Evolutionary conservation across 768 basidiomycete genomes (phyloP).

Genomic region (Pisolithus marmoratus): DNA sequence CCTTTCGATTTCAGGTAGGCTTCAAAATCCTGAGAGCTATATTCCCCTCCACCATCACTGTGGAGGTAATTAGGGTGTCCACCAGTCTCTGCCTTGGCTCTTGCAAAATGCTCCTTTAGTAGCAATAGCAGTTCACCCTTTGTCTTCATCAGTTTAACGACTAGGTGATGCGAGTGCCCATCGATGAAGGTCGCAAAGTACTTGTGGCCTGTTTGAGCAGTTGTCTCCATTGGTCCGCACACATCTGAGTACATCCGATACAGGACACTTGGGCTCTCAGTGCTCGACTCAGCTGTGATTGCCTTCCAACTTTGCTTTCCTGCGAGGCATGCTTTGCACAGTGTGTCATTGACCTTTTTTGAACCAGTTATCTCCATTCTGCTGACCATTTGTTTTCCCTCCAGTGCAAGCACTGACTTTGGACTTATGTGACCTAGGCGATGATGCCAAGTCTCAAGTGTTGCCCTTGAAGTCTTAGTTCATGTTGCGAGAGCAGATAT

Average conservation of each 20-base stretch:
- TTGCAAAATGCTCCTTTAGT: conserved; percentile 10
- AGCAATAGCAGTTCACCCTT: conserved; percentile 2
- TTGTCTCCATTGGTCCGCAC: conserved; percentile 13
- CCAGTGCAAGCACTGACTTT: conserved; percentile 1
- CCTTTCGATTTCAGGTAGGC: conserved; percentile 12
- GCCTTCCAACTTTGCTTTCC: conserved; percentile 17
- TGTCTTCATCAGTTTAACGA: conserved; percentile 6
- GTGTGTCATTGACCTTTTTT: background rate
- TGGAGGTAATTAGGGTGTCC: conserved; percentile 12
- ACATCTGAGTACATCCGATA: conserved; percentile 14
- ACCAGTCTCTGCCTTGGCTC: conserved; percentile 9
- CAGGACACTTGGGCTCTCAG: background rate
- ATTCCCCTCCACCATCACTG: conserved; percentile 23
- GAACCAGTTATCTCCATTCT: background rate
- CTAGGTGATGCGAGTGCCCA: conserved; percentile 11
- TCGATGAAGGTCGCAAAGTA: conserved; percentile 21
- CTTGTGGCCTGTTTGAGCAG: background rate
- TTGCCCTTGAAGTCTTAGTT: background rate
- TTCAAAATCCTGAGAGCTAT: conserved; percentile 6
- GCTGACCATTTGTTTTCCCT: conserved; percentile 3
- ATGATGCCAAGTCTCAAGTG: conserved; percentile 2
- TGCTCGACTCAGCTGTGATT: conserved; percentile 6
- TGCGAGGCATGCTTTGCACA: conserved; percentile 16
- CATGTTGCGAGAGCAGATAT: background rate
- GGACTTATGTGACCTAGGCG: background rate